These are phyloP conservation scores for Mesostigma viride DNA, from an alignment of 139 green algal species.

Conservation along the genomic window DNA sequence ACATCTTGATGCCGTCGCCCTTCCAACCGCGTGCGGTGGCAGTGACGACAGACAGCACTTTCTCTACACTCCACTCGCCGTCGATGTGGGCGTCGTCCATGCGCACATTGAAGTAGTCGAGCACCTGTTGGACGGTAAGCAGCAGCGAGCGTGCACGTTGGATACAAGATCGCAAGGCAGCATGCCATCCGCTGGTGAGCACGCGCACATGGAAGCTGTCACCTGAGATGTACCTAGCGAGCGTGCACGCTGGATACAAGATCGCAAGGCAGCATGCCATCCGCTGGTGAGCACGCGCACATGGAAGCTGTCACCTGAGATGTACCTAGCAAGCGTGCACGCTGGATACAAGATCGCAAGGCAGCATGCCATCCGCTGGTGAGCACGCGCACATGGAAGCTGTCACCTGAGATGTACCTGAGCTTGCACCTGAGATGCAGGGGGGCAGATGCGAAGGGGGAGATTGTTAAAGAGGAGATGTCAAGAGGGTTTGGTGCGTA, in stretches of 20 bases:
- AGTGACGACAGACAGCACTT: slow-evolving; percentile 28
- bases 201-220: slow-evolving; percentile 32
- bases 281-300: slow-evolving; percentile 16
- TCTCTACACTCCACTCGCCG: slow-evolving; percentile 29
- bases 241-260: not conserved
- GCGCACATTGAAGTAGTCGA: slow-evolving; percentile 34
- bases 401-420: not conserved
- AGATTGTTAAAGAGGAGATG: not conserved
- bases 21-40: slow-evolving; percentile 28
- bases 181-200: not conserved
- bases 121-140: slow-evolving; percentile 12
- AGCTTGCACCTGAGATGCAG: not conserved
- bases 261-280: not conserved
- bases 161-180: not conserved
- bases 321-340: not conserved
- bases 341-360: not conserved
- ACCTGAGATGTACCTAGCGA: not conserved
- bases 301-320: slow-evolving; percentile 23
- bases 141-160: not conserved
- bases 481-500: not conserved
- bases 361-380: not conserved
- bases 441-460: not conserved
- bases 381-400: slow-evolving; percentile 31
- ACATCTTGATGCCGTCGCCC: slow-evolving; percentile 37
- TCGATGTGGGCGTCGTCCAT: slow-evolving; percentile 23